Evolutionary conservation across 164 flowering plant species (phyloP).

Genomic region (Chimonanthus salicifolius): DNA sequence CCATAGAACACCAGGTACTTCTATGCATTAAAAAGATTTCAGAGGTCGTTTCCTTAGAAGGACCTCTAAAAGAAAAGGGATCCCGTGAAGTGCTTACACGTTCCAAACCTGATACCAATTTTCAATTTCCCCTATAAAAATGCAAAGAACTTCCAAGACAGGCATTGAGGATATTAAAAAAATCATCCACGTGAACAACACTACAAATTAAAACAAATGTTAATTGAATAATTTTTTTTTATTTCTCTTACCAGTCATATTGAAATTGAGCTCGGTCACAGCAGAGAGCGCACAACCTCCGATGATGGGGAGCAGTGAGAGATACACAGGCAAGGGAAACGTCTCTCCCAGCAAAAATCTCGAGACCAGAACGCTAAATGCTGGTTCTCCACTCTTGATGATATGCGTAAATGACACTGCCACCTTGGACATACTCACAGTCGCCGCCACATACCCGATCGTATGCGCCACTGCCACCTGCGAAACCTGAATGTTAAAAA

Average conservation of each 20-base stretch:
- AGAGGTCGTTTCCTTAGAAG: too few species aligned
- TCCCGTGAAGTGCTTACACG: too few species aligned
- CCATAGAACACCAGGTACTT: too few species aligned
- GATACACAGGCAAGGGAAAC: conserved; percentile 50
- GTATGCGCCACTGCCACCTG: conserved; percentile 88
- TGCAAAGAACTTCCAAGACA: too few species aligned
- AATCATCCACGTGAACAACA: not conserved
- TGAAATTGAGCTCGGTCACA: conserved; percentile 74
- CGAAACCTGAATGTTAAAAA: not conserved
- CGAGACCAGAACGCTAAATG: conserved; percentile 80
- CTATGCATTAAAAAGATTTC: too few species aligned
- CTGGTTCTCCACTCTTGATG: conserved; percentile 85
- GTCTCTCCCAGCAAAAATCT: conserved; percentile 68
- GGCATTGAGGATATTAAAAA: too few species aligned
- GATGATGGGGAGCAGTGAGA: conserved; percentile 67
- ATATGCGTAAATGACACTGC: conserved; percentile 89
- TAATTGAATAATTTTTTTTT: not conserved
- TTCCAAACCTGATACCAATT: too few species aligned
- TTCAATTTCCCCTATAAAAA: too few species aligned
- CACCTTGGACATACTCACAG: conserved; percentile 84
- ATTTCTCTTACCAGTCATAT: conserved; percentile 59
- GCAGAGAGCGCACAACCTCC: conserved; percentile 80
- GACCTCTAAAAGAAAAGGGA: too few species aligned
- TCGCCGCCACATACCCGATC: conserved; percentile 86
- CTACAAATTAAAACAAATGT: not conserved